phyloP scores from a whole-genome alignment of 2,329 filamentous ascomycete genomes.

The Sporothrix inflata region DNA sequence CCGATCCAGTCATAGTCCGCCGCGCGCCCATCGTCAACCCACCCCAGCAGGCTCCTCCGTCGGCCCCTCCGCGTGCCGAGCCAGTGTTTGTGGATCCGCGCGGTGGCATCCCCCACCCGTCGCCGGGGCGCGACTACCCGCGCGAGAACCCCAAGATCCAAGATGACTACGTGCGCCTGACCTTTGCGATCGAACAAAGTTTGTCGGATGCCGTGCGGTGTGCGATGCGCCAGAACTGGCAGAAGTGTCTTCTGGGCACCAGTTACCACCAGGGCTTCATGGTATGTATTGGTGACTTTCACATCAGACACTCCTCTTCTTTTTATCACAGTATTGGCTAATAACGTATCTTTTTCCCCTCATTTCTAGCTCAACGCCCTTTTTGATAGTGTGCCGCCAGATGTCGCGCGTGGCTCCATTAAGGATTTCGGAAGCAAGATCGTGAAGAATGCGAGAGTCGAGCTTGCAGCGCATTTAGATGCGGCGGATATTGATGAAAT shows the following conservation, averaged over 20 bases:
- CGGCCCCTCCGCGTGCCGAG: background rate
- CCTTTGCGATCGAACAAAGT: slow-evolving; percentile 46
- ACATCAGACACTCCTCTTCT: background rate
- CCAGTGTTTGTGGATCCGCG: background rate
- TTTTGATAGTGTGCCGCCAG: slow-evolving; percentile 49
- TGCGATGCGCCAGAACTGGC: slow-evolving; percentile 55
- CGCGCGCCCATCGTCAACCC: slow-evolving; percentile 40
- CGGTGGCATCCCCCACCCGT: slow-evolving; percentile 40
- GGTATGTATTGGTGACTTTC: slow-evolving; percentile 45
- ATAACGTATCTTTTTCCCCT: background rate
- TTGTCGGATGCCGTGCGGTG: slow-evolving; percentile 52
- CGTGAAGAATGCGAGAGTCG: slow-evolving; percentile 45
- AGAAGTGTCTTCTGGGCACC: slow-evolving; percentile 54
- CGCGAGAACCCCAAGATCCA: slow-evolving; percentile 42
- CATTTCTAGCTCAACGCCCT: slow-evolving; percentile 52
- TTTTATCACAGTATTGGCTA: background rate
- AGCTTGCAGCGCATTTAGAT: slow-evolving; percentile 49
- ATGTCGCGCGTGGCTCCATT: slow-evolving; percentile 46
- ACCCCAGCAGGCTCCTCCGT: slow-evolving; percentile 28
- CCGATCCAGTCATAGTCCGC: slow-evolving; percentile 28
- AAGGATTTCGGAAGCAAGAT: slow-evolving; percentile 52
- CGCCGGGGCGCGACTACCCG: slow-evolving; percentile 41
- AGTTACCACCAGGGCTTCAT: slow-evolving; percentile 58
- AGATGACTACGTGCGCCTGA: slow-evolving; percentile 47
- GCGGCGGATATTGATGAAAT: slow-evolving; percentile 51